Percentiles rank a stretch among this genome's conserved stretches.
phyloP scores from a whole-genome alignment of 805 yeast genomes.

The Suhomyces xylopsoci region DNA sequence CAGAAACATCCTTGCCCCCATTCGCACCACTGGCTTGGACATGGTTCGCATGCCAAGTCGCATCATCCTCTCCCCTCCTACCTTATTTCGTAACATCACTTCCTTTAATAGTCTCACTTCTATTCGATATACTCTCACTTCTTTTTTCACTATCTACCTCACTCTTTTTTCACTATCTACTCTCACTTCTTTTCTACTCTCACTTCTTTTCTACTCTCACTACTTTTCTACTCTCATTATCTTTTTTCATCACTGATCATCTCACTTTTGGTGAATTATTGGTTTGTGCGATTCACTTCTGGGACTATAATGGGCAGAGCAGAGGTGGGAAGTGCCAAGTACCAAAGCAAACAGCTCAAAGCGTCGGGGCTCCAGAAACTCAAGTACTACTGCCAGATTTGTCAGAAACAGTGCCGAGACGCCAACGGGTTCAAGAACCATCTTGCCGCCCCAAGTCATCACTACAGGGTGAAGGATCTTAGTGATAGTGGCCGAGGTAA shows the following conservation, averaged over 20 bases:
- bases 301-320: slow-evolving; percentile 26
- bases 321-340: slow-evolving; percentile 52
- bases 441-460: slow-evolving; percentile 75
- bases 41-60: too few relatives aligned
- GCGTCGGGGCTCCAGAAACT: slow-evolving; percentile 83
- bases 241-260: not conserved
- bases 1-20: not conserved
- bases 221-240: too few relatives aligned
- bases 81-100: not conserved
- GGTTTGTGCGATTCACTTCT: too few relatives aligned
- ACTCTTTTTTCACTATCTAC: too few relatives aligned
- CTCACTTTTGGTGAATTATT: not conserved
- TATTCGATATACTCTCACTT: too few relatives aligned
- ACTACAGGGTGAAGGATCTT: slow-evolving; percentile 44
- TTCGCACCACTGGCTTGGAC: too few relatives aligned
- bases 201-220: too few relatives aligned
- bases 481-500: slow-evolving; percentile 41
- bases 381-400: slow-evolving; percentile 84
- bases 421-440: slow-evolving; percentile 95
- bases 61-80: too few relatives aligned
- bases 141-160: too few relatives aligned
- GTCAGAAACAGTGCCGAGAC: slow-evolving; percentile 92
- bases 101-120: too few relatives aligned
- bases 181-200: too few relatives aligned
- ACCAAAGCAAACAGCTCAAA: slow-evolving; percentile 71